These are phyloP conservation scores for Oryza punctata DNA, from an alignment of 176 grass and related monocot species.

Conservation along the genomic window DNA sequence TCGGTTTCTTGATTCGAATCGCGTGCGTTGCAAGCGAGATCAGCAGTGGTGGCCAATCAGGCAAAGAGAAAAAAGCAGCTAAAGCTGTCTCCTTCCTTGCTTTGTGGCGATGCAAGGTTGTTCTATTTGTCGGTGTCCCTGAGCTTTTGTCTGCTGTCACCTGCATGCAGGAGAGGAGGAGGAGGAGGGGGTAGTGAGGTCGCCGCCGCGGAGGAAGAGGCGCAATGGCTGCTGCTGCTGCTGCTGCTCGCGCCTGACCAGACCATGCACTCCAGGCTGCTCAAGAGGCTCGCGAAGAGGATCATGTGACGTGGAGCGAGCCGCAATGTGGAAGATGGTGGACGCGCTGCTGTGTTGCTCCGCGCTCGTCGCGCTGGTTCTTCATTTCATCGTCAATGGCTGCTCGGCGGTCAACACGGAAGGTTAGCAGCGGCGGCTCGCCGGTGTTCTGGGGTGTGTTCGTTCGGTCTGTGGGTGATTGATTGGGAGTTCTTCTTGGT, in stretches of 20 bases:
- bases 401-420: conserved; percentile 83
- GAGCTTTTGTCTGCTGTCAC: conserved; percentile 35
- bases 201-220: conserved; percentile 28
- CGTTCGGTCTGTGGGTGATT: conserved; percentile 24
- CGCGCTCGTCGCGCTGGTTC: conserved; percentile 33
- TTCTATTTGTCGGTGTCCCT: conserved; percentile 24
- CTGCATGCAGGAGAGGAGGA: conserved; percentile 31
- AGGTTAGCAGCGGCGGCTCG: conserved; percentile 47
- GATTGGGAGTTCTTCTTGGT: conserved; percentile 14
- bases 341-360: conserved; percentile 43
- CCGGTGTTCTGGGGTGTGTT: not conserved
- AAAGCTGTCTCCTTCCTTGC: conserved; percentile 44
- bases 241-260: conserved; percentile 27
- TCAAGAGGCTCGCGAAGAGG: conserved; percentile 54
- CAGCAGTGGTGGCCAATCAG: conserved; percentile 19
- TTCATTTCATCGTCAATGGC: conserved; percentile 49
- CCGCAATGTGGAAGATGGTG: conserved; percentile 55
- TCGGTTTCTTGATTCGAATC: conserved; percentile 45
- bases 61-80: conserved; percentile 18
- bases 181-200: conserved; percentile 34
- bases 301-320: conserved; percentile 42
- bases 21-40: conserved; percentile 48
- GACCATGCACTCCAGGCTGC: conserved; percentile 41
- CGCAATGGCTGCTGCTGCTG: conserved; percentile 29
- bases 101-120: conserved; percentile 52